Base-by-base conservation (phyloP, 257 asterid genomes). In the Perilla frutescens region DNA sequence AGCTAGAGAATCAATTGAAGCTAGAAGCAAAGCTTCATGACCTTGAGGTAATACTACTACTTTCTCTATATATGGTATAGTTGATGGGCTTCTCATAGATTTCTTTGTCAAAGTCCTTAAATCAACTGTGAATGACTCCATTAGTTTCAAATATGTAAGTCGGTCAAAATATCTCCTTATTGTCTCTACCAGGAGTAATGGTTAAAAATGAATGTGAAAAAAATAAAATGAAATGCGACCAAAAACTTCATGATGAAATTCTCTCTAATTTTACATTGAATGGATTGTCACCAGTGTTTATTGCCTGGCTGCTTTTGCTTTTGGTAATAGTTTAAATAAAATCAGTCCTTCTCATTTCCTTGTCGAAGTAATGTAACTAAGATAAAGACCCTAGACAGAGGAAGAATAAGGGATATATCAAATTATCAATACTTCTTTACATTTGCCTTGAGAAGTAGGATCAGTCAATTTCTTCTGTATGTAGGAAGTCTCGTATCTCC, bases 11-110 rank as follows among this genome's bases (percentile, higher is more conserved):
- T 79, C 97, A 91, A 67, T 67, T 87, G 84, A 91, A 91, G 87
- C 96, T 94, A 1, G 96, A 94, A 73, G 87, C 93, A 45, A 94
- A 88, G 80, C 89, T 94, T 84, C 97, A 91, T 56, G 96, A 84
- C 77, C 76, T 91, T 67, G 96, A 90, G 98, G 99, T 94, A 72
- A 62, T 62, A 45, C 26, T 0, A n/a, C 26, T 20, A 14, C 64
- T 51, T 70, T 31, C 10, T 56, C 76, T 32, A 60, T 20, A 20
- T 20, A 20, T 20, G 26, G 26, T 56, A 37, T 45, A 10, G 20
- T 41, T 58, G 29, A 61, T 39, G 15, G 56, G 66, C 37, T 73
- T 12, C 41, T 74, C 20, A 56, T 53, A 60, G 11, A 29, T 68
- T 29, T 47, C 51, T 29, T 44, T 26, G 57, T 59, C 4, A 13